Conservation (phyloP, 345 rosid genomes). For the Boechera stricta region DNA sequence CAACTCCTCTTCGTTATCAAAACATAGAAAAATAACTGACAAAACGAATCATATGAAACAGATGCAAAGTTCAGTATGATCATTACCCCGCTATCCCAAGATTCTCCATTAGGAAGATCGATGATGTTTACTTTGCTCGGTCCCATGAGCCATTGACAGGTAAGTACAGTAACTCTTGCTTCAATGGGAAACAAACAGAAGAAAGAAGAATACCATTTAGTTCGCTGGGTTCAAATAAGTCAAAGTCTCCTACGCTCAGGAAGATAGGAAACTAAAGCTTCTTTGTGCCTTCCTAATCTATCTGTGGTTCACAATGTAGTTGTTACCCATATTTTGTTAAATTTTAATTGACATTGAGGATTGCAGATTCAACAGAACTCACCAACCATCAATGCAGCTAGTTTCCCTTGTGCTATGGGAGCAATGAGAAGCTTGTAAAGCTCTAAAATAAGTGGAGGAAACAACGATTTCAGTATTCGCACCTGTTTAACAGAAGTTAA, state of each 20-base stretch:
- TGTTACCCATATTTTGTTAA: not conserved
- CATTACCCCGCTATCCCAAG: slow-evolving; percentile 75
- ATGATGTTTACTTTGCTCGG: slow-evolving; percentile 65
- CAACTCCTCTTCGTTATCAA: slow-evolving; percentile 23
- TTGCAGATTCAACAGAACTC: slow-evolving; percentile 43
- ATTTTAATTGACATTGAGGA: not conserved
- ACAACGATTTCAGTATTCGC: slow-evolving; percentile 67
- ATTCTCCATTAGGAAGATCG: slow-evolving; percentile 81
- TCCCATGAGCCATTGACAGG: slow-evolving; percentile 99
- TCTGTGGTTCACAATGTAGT: not conserved
- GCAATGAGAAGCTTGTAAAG: slow-evolving; percentile 70
- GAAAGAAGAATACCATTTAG: not conserved
- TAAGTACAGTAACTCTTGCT: slow-evolving; percentile 87
- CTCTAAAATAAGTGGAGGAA: slow-evolving; percentile 76
- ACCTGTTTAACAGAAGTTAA: slow-evolving; percentile 50
- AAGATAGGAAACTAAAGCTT: not conserved
- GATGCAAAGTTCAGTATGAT: slow-evolving; percentile 1
- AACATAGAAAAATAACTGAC: not conserved
- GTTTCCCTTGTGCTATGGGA: slow-evolving; percentile 73
- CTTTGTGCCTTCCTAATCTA: slow-evolving; percentile 2
- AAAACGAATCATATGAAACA: slow-evolving; percentile 10
- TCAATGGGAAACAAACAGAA: slow-evolving; percentile 17
- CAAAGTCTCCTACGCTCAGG: not conserved
- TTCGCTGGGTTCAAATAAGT: not conserved
- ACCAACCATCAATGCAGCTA: slow-evolving; percentile 93